Base-by-base conservation (phyloP, 2,329 filamentous ascomycete species). In the Mycosphaerella arachidis region DNA sequence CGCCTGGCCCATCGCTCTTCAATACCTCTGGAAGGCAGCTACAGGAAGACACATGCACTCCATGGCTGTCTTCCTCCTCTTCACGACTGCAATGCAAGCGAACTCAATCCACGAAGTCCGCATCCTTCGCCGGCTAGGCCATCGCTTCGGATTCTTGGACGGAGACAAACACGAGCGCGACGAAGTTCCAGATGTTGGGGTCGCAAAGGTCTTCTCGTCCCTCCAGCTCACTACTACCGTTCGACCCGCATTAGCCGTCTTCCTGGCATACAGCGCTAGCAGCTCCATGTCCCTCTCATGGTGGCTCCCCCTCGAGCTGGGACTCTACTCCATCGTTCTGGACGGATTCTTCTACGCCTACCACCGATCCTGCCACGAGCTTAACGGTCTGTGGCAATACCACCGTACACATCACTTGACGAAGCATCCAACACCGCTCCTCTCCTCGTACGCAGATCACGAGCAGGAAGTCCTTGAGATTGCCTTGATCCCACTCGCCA, bases 261-360 rank as follows among this genome's bases (percentile, higher is more conserved):
- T 66, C 61, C 55, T 64, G 24, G 62, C 63, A 35, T 67, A 61
- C 55, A 57, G 63, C 20, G 20, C 37, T 12, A 53, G 50, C 29
- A 43, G 48, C 9, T 27, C 58, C 8, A 48, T 67, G 13, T 61
- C 60, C 16, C 76, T 73, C 69, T 62, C 60, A n/a, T 63, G 61
- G 61, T 75, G 74, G 72, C 70, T 78, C 0, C 68, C 73, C 0
- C 30, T 79, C 5, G 74, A 78, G 40, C 68, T 77, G 6, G 74
- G 74, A 0, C 63, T 78, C 0, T 79, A 79, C 60, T 72, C 72
- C 3, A 71, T 79, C 53, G 67, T 79, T 8, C 70, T 79, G 6
- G 77, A 79, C 63, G 77, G 78, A 52, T 79, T 76, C 75, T 78
- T 77, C 65, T 78, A 78, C 66, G 71, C 73, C 71, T 78, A 78